These are phyloP conservation scores for Auricularia heimuer DNA, from an alignment of 768 basidiomycete species.

Conservation along the genomic window DNA sequence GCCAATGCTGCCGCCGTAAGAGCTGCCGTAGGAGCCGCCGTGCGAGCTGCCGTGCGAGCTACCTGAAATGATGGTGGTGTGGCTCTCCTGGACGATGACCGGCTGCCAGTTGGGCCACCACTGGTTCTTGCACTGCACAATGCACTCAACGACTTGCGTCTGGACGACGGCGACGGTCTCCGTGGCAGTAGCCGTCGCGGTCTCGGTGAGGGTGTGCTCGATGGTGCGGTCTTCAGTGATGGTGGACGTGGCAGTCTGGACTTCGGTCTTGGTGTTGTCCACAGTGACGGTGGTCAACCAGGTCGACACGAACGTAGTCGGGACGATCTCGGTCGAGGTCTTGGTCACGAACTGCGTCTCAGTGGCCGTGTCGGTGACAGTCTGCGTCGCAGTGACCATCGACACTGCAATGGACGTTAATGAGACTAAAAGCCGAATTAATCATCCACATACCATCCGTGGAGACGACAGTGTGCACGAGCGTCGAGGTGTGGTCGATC, in stretches of 20 bases:
- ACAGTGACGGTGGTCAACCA: conserved; percentile 14
- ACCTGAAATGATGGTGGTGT: neutral
- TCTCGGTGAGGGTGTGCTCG: conserved; percentile 31
- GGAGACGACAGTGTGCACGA: conserved; percentile 32
- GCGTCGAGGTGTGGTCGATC: conserved; percentile 48
- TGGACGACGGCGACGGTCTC: conserved; percentile 36
- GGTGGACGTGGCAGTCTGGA: conserved; percentile 41
- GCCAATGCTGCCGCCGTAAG: neutral
- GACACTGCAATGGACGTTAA: neutral
- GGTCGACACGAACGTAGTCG: conserved; percentile 31
- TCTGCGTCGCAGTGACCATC: conserved; percentile 22
- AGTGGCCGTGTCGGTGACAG: conserved; percentile 36
- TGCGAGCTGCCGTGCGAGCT: neutral
- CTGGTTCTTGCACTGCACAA: conserved; percentile 43
- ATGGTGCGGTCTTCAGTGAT: conserved; percentile 38
- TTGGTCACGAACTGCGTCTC: conserved; percentile 32
- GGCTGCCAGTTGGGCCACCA: conserved; percentile 26
- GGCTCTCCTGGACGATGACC: neutral
- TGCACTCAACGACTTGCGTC: conserved; percentile 18
- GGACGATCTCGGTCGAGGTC: conserved; percentile 47
- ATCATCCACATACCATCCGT: conserved; percentile 25
- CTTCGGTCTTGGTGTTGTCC: conserved; percentile 38
- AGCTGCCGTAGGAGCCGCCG: neutral
- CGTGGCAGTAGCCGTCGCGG: conserved; percentile 29
- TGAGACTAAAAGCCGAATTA: neutral